A percentile compares a stretch with the other conserved stretches of the same genome.
These are phyloP conservation scores for Tetradesmus lagerheimii DNA, from an alignment of 139 green algal species.

Conservation along the genomic window DNA sequence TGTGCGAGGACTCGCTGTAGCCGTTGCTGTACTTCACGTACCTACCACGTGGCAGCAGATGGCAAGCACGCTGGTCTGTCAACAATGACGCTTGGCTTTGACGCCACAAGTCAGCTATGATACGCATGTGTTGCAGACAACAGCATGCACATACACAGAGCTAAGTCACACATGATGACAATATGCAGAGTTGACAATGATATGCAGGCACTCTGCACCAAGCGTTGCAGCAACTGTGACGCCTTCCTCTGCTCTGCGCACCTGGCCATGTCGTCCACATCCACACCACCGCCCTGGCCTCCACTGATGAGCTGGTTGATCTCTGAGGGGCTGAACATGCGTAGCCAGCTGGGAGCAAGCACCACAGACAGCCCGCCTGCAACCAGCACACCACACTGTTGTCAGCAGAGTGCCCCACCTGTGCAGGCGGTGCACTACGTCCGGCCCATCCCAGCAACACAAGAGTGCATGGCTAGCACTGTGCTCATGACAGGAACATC, in stretches of 20 bases:
- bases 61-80: too few species aligned
- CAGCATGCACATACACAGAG: not conserved
- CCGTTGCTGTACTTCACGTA: constrained; percentile 73
- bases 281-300: constrained; percentile 53
- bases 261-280: constrained; percentile 86
- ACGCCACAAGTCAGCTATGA: too few species aligned
- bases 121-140: not conserved
- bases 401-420: not conserved
- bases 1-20: constrained; percentile 66
- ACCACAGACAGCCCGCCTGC: constrained; percentile 57
- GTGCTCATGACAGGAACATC: too few species aligned
- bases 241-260: constrained; percentile 55
- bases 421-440: not conserved
- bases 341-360: constrained; percentile 59
- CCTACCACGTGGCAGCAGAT: not conserved
- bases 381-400: not conserved
- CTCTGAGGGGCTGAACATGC: constrained; percentile 90
- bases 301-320: constrained; percentile 83
- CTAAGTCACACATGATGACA: too few species aligned
- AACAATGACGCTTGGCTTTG: too few species aligned
- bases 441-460: too few species aligned
- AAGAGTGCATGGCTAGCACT: too few species aligned
- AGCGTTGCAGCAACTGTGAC: too few species aligned
- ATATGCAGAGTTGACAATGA: too few species aligned
- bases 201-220: too few species aligned